Conservation (phyloP, 208 protist species). For the Leishmania mexicana region DNA sequence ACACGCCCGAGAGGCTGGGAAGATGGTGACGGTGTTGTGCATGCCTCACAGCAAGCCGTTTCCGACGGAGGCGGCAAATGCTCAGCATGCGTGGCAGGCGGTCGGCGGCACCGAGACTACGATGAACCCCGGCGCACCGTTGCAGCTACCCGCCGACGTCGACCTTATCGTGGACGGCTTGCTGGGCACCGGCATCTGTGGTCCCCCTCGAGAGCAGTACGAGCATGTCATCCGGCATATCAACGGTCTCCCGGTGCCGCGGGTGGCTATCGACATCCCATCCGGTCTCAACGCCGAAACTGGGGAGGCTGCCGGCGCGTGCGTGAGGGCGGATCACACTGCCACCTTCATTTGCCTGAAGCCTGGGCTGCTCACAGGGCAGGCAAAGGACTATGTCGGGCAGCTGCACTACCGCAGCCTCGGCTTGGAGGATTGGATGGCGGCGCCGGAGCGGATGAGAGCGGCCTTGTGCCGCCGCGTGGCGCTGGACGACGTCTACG, state of each 20-base stretch:
- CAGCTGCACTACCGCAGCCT: slow-evolving; percentile 76
- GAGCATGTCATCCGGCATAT: slow-evolving; percentile 52
- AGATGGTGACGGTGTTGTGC: slow-evolving; percentile 59
- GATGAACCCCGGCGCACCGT: slow-evolving; percentile 7
- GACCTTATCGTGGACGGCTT: slow-evolving; percentile 83
- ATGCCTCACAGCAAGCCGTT: slow-evolving; percentile 55
- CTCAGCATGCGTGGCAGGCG: slow-evolving; percentile 43
- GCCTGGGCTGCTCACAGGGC: slow-evolving; percentile 77
- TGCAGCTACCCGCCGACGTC: slow-evolving; percentile 36
- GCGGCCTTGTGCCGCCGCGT: slow-evolving; percentile 54
- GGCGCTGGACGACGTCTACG: slow-evolving; percentile 33
- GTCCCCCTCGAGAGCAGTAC: slow-evolving; percentile 64
- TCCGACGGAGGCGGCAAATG: slow-evolving; percentile 62
- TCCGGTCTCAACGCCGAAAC: slow-evolving; percentile 87
- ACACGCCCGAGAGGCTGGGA: slow-evolving; percentile 38
- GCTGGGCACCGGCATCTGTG: slow-evolving; percentile 75
- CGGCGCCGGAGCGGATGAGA: slow-evolving; percentile 18
- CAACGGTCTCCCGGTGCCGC: slow-evolving; percentile 55
- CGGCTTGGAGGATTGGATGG: slow-evolving; percentile 60
- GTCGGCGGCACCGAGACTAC: slow-evolving; percentile 29
- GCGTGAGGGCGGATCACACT: slow-evolving; percentile 74
- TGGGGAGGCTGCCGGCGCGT: slow-evolving; percentile 54
- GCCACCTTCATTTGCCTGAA: slow-evolving; percentile 85
- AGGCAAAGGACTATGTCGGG: slow-evolving; percentile 60
- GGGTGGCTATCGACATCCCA: slow-evolving; percentile 85